Evolutionary conservation across 164 flowering plant genomes (phyloP).

Genomic region (Umbellularia californica): DNA sequence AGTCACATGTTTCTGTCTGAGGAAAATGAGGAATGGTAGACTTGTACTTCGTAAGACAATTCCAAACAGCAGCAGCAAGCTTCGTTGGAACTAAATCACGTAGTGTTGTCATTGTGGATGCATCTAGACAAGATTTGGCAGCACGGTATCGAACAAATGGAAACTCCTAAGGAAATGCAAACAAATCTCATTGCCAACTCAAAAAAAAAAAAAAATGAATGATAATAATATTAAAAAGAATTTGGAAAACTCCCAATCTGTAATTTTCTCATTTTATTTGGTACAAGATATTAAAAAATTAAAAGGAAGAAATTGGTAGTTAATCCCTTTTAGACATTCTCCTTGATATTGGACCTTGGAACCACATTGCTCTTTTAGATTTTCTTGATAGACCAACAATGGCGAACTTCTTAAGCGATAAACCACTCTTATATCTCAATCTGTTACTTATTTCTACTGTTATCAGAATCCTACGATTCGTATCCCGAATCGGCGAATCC

Average conservation of each 20-base stretch:
- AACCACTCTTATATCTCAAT: background rate
- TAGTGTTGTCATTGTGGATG: conserved; percentile 61
- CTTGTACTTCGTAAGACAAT: conserved; percentile 62
- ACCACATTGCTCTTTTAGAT: too few relatives aligned
- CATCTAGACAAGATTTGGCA: conserved; percentile 63
- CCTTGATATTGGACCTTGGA: too few relatives aligned
- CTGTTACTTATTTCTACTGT: too few relatives aligned
- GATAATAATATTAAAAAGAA: background rate
- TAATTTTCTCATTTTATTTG: background rate
- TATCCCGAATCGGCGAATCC: too few relatives aligned
- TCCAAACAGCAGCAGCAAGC: conserved; percentile 94
- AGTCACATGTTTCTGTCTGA: conserved; percentile 87
- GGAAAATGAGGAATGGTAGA: conserved; percentile 71
- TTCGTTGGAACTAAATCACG: conserved; percentile 84
- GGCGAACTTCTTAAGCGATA: too few relatives aligned
- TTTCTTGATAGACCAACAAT: too few relatives aligned
- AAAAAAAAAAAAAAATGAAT: too few relatives aligned
- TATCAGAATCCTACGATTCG: too few relatives aligned
- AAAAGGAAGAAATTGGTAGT: background rate
- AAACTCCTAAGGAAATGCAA: conserved; percentile 55
- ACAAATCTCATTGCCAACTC: background rate
- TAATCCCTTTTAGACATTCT: background rate
- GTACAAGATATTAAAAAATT: too few relatives aligned
- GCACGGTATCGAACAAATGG: conserved; percentile 89
- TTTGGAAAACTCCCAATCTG: background rate